Percentiles rank a stretch among this genome's conserved stretches.
phyloP scores from a whole-genome alignment of 208 protist species.

The Trypanosoma platydactyli region DNA sequence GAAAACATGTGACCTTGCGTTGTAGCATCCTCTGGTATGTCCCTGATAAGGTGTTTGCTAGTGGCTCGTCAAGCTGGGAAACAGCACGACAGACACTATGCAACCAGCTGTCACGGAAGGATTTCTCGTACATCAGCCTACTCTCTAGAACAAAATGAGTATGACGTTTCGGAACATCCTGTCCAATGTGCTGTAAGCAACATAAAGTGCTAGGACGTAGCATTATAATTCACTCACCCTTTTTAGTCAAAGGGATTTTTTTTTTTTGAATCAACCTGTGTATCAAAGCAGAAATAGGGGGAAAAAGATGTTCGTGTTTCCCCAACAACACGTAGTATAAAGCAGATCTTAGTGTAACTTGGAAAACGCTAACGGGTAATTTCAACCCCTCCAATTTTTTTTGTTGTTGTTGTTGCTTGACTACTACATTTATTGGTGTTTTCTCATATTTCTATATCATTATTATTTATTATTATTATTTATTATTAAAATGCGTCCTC shows the following conservation, averaged over 20 bases:
- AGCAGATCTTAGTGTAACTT: too few relatives aligned
- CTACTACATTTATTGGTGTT: neutral
- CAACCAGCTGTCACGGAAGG: conserved; percentile 90
- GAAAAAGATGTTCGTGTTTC: too few relatives aligned
- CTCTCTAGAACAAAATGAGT: conserved; percentile 86
- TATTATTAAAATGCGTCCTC: conserved; percentile 58
- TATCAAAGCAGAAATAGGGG: too few relatives aligned
- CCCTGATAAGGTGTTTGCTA: conserved; percentile 73
- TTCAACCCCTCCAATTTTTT: too few relatives aligned
- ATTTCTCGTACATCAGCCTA: conserved; percentile 90
- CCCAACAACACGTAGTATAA: too few relatives aligned
- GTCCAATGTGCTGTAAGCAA: conserved; percentile 82
- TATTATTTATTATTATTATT: conserved; percentile 14
- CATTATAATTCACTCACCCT: conserved; percentile 31
- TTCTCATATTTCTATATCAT: neutral
- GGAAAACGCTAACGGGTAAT: too few relatives aligned
- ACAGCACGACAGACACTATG: conserved; percentile 78
- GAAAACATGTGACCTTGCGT: conserved; percentile 85
- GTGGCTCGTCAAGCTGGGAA: conserved; percentile 72
- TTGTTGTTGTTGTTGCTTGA: too few relatives aligned
- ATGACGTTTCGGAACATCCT: conserved; percentile 86
- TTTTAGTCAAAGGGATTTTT: too few relatives aligned
- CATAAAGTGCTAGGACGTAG: conserved; percentile 33
- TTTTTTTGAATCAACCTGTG: too few relatives aligned
- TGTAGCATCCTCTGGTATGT: conserved; percentile 80